Evolutionary conservation across 169 alveolate species (phyloP), one percentile per base, ranked within the genome.

Genomic region (Eimeria sp.): DNA sequence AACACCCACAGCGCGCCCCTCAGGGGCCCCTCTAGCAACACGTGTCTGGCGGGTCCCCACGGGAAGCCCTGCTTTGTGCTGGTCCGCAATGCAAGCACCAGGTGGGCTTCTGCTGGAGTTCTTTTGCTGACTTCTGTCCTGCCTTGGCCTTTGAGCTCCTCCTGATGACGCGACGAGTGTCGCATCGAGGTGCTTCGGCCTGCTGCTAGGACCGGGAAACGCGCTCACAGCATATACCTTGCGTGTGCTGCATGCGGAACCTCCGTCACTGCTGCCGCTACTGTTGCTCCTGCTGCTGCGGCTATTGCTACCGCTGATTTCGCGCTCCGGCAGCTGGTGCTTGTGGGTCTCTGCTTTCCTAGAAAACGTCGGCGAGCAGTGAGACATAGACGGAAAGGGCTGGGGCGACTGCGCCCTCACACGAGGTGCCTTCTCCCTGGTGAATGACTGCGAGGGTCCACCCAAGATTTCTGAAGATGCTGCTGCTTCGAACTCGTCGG

Each of bases 331-430:
- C 73, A 10, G 49, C 51, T 11, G 30, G 34, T 47, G 90, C 47
- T 40, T 49, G 27, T 82, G 82, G 49, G 78, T 16, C 6, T 58
- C 80, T 34, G 80, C 67, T 16, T 43, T 49, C 47, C 30, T 58
- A 7, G 92, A 63, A 3, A 34, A 80, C 40, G 92, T 63, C 18
- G 80, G 82, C 0, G 75, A 57, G 83, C 95, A 57, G n/a, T 43
- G 61, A 30, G n/a, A 43, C 63, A 57, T 89, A 57, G 89, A 92
- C 70, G 95, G 95, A 63, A 92, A 92, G 5, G 86, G 95, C 47
- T 67, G 92, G 6, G 95, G 95, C 30, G 95, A 92, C 27, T 34
- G 92, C 45, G 92, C 95, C 92, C 86, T 92, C 43, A 92, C 95
- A 0, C 57, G 70, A 3, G 92, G 86, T 9, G 65, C 84, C 58